Percentiles rank a stretch among this genome's conserved stretches.
Evolutionary conservation across 305 asterid species (phyloP).

Genomic region (Caryopteris hybrid): DNA sequence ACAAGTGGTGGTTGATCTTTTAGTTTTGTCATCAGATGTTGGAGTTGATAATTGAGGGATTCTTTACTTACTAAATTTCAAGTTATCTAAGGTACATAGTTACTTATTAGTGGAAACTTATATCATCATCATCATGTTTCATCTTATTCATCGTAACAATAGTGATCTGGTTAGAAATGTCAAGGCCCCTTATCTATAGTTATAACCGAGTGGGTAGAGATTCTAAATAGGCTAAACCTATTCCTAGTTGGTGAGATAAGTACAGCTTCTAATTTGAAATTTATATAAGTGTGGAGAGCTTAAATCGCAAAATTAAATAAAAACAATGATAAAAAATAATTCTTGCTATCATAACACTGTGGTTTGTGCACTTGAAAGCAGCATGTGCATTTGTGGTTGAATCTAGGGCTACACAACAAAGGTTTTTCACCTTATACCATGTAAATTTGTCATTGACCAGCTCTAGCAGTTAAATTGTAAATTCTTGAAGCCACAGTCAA

Average conservation of each 20-base stretch:
- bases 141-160: constrained; percentile 13
- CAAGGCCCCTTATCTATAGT: constrained; percentile 8
- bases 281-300: not conserved
- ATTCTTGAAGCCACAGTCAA: not conserved
- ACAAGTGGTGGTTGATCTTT: constrained; percentile 43
- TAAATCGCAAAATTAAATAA: not conserved
- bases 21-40: constrained; percentile 54
- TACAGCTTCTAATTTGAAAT: not conserved
- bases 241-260: not conserved
- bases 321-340: not conserved
- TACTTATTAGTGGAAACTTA: constrained; percentile 25
- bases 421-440: not conserved
- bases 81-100: constrained; percentile 59
- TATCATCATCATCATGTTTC: constrained; percentile 13
- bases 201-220: constrained; percentile 8
- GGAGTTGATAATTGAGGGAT: constrained; percentile 58
- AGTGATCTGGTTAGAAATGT: constrained; percentile 13
- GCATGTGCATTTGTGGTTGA: not conserved
- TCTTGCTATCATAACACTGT: not conserved
- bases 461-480: not conserved
- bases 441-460: not conserved
- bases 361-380: not conserved
- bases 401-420: not conserved
- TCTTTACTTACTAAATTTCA: constrained; percentile 45
- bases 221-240: constrained; percentile 1